Evolutionary conservation across 1,284 basidiomycete species (phyloP).

Genomic region (Heterobasidion parviporum): DNA sequence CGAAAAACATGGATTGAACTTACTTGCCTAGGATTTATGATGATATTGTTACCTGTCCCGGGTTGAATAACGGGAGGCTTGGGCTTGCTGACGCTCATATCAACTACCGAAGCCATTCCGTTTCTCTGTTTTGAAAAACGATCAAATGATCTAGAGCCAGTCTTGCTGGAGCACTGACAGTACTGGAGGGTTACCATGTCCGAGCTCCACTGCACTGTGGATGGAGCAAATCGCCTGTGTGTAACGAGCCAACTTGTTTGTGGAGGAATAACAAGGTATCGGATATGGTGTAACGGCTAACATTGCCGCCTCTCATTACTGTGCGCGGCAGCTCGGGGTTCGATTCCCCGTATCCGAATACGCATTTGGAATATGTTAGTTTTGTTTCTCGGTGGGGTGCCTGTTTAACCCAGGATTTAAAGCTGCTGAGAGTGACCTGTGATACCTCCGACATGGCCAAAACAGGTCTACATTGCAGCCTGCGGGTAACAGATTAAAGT

Average conservation of each 20-base stretch:
- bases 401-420: not conserved
- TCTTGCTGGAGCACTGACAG: too few relatives aligned
- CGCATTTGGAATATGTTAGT: too few relatives aligned
- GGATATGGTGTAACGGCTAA: conserved; percentile 69
- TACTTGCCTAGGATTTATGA: conserved; percentile 61
- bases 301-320: conserved; percentile 57
- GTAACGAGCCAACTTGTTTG: too few relatives aligned
- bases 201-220: too few relatives aligned
- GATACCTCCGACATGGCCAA: not conserved
- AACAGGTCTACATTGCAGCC: too few relatives aligned
- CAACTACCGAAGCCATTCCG: too few relatives aligned
- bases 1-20: not conserved
- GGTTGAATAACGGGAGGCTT: conserved; percentile 62
- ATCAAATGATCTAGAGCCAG: too few relatives aligned
- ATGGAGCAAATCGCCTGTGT: too few relatives aligned
- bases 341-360: conserved; percentile 70
- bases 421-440: not conserved
- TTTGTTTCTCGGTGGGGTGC: not conserved
- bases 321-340: conserved; percentile 67
- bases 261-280: too few relatives aligned
- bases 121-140: too few relatives aligned
- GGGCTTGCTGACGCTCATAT: not conserved
- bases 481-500: too few relatives aligned
- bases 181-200: too few relatives aligned
- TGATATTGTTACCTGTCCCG: conserved; percentile 64